phyloP scores from a whole-genome alignment of 73 alveolate genomes.

The Paramecium sonneborni region DNA sequence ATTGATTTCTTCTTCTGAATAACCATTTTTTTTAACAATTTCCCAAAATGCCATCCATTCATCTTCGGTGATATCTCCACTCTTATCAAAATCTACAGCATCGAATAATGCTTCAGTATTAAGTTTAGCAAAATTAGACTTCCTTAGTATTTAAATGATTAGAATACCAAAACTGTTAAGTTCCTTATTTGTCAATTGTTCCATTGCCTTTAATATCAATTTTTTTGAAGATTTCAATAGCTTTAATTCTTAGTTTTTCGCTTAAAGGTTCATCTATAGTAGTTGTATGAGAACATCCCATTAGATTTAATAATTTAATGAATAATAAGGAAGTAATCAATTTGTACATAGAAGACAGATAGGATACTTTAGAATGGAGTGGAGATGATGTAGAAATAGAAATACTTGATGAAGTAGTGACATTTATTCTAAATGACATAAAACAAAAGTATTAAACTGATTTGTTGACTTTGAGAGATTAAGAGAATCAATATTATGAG shows the following conservation, averaged over 20 bases:
- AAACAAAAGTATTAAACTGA: slow-evolving; percentile 33
- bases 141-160: not conserved
- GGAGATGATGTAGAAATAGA: not conserved
- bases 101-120: slow-evolving; percentile 60
- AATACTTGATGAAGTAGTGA: not conserved
- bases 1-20: slow-evolving; percentile 55
- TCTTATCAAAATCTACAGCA: slow-evolving; percentile 63
- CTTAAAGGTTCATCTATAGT: slow-evolving; percentile 17
- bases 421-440: slow-evolving; percentile 11
- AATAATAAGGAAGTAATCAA: slow-evolving; percentile 14
- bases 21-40: slow-evolving; percentile 43
- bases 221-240: slow-evolving; percentile 12
- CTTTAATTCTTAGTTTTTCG: not conserved
- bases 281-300: not conserved
- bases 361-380: slow-evolving; percentile 15
- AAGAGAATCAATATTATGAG: slow-evolving; percentile 48
- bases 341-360: slow-evolving; percentile 37
- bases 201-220: slow-evolving; percentile 41
- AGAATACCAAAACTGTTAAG: slow-evolving; percentile 48
- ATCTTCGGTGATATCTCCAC: slow-evolving; percentile 59
- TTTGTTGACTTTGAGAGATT: slow-evolving; percentile 12
- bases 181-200: slow-evolving; percentile 57
- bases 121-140: slow-evolving; percentile 59
- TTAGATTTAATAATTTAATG: not conserved
- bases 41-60: slow-evolving; percentile 69